Evolutionary conservation across 108 stramenopile species (phyloP), one percentile per base, ranked within the genome.

Genomic region (Cafeteria roenbergensis): DNA sequence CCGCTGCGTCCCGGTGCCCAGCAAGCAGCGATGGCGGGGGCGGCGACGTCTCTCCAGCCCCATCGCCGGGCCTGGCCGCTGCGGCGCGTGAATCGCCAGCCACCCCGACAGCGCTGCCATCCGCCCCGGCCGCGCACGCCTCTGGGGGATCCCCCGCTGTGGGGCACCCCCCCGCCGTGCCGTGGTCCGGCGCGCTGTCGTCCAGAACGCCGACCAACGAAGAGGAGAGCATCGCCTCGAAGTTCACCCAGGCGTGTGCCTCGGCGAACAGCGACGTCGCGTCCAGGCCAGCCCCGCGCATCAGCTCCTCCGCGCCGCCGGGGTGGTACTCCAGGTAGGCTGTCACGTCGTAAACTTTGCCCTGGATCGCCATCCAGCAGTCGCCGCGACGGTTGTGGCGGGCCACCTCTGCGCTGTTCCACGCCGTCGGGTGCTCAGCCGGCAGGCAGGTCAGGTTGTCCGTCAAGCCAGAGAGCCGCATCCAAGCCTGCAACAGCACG

Each of bases 321-420:
- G 82, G 82, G 65, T 82, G 82, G 66, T 79, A 82, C n/a, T 67
- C 72, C 69, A 79, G 34, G 69, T 77, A 82, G n/a, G 59, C 72
- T 1, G 82, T 82, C 20, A 82, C 48, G 55, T 82, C 77, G 69
- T 82, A 82, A 4, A 82, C 81, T 52, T 74, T 65, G 1, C 80
- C 81, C 9, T 58, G 57, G 42, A 78, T 68, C 9, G 73, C 80
- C 60, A 69, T 78, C 81, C 81, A 82, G 51, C 65, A 69, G 52
- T 82, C 81, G 34, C 63, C 38, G 32, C 67, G 24, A 12, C 37
- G 34, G 21, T 58, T 67, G 73, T 81, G 80, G 56, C 64, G 25
- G 27, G 69, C 32, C 28, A 81, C 68, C 34, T 81, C 80, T 14
- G 68, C 75, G 56, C 61, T 56, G 21, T 67, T 69, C 6, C 33